A percentile compares a stretch with the other conserved stretches of the same genome.
Conservation (phyloP, 2,329 filamentous ascomycete genomes). For the Claviceps spartinae region DNA sequence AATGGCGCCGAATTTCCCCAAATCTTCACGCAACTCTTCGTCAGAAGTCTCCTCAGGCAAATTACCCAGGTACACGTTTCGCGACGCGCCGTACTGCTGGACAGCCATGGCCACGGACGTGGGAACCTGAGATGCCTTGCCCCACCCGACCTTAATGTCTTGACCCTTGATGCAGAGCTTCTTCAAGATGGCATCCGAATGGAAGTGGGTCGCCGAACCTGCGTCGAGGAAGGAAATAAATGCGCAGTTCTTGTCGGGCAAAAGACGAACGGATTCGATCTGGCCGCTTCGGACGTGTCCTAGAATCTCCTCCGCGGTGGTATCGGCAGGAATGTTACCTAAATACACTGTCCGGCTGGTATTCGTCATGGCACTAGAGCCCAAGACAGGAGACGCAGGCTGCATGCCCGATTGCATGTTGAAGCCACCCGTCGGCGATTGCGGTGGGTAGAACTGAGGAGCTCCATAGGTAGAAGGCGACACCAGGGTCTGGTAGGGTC, state of each 20-base stretch:
- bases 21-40: slow-evolving; percentile 83
- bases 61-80: slow-evolving; percentile 95
- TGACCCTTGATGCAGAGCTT: slow-evolving; percentile 97
- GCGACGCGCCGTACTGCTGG: slow-evolving; percentile 90
- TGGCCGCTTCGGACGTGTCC: slow-evolving; percentile 93
- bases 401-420: slow-evolving; percentile 41
- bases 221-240: slow-evolving; percentile 99
- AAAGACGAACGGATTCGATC: slow-evolving; percentile 93
- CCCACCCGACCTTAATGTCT: slow-evolving; percentile 99
- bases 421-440: slow-evolving; percentile 74
- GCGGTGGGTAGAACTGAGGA: slow-evolving; percentile 73
- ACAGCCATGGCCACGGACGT: slow-evolving; percentile 95
- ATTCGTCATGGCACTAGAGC: slow-evolving; percentile 69
- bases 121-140: slow-evolving; percentile 94
- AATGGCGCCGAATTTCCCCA: slow-evolving; percentile 91
- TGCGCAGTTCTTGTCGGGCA: slow-evolving; percentile 98
- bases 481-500: slow-evolving; percentile 71
- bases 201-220: slow-evolving; percentile 95
- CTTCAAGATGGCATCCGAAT: slow-evolving; percentile 98
- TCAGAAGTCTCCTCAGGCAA: slow-evolving; percentile 80
- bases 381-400: slow-evolving; percentile 63
- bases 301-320: slow-evolving; percentile 88
- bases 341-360: slow-evolving; percentile 95
- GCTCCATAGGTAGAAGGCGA: slow-evolving; percentile 75
- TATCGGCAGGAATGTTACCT: slow-evolving; percentile 97